Percentiles rank a stretch among this genome's conserved stretches.
These are phyloP conservation scores for Tricholoma saponaceum DNA, from an alignment of 768 basidiomycete genomes.

Conservation along the genomic window DNA sequence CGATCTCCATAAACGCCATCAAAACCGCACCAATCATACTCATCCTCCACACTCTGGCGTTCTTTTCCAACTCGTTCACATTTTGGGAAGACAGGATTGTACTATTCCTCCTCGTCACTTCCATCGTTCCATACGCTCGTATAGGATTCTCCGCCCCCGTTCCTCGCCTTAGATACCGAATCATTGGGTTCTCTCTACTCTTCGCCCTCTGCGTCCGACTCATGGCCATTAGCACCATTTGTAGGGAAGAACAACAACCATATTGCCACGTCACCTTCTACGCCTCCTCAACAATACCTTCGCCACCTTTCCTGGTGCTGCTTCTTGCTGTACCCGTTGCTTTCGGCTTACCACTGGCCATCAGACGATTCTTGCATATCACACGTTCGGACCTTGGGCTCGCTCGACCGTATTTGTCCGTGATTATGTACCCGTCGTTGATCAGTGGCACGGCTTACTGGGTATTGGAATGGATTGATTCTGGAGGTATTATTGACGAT, in stretches of 20 bases:
- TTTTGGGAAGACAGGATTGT: constrained; percentile 92
- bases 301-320: constrained; percentile 59
- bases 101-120: constrained; percentile 68
- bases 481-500: constrained; percentile 40
- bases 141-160: constrained; percentile 67
- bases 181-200: constrained; percentile 65
- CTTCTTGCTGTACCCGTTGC: constrained; percentile 54
- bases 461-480: constrained; percentile 79
- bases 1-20: constrained; percentile 24
- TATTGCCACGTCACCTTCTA: constrained; percentile 91
- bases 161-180: constrained; percentile 63
- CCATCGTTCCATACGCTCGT: constrained; percentile 55
- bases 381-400: constrained; percentile 75
- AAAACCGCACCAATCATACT: constrained; percentile 43
- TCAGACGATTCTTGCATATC: constrained; percentile 54
- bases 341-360: constrained; percentile 47
- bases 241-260: constrained; percentile 92
- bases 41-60: constrained; percentile 66
- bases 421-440: constrained; percentile 55
- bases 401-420: constrained; percentile 58
- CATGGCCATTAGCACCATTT: constrained; percentile 82
- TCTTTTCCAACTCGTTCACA: constrained; percentile 95
- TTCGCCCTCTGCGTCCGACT: constrained; percentile 68
- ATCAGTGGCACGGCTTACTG: constrained; percentile 63
- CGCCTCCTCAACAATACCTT: constrained; percentile 61